phyloP scores from a whole-genome alignment of 2,329 filamentous ascomycete species.

The Hypoxylon sp. region DNA sequence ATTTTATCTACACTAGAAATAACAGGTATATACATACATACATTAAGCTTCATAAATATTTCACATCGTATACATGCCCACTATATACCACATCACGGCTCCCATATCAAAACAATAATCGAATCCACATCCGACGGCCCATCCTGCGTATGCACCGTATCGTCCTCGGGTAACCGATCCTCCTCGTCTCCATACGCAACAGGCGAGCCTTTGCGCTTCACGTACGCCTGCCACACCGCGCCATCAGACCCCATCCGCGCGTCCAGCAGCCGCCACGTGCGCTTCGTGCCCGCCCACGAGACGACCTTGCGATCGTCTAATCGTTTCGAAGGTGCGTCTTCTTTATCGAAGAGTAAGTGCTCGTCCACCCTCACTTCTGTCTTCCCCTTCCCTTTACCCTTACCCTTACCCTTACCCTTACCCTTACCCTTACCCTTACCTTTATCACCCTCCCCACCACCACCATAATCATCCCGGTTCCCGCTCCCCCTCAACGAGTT shows the following conservation, averaged over 20 bases:
- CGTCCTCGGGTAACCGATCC: conserved; percentile 38
- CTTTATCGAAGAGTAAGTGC: conserved; percentile 52
- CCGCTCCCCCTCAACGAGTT: conserved; percentile 23
- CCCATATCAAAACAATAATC: conserved; percentile 61
- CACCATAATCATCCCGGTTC: background rate
- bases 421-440: background rate
- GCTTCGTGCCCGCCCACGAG: conserved; percentile 56
- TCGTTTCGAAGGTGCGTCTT: conserved; percentile 47
- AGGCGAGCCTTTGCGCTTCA: conserved; percentile 52
- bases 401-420: no score
- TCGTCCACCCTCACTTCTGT: conserved; percentile 41
- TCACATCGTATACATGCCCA: background rate
- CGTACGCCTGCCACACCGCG: conserved; percentile 64
- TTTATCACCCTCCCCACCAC: background rate
- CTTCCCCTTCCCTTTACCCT: no score
- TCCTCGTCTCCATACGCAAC: conserved; percentile 43
- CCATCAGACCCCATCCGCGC: conserved; percentile 55
- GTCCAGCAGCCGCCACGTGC: conserved; percentile 61
- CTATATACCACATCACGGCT: conserved; percentile 36
- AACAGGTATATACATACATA: conserved; percentile 13
- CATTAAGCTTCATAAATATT: background rate
- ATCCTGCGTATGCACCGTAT: conserved; percentile 47
- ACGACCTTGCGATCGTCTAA: conserved; percentile 52
- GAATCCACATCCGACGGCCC: conserved; percentile 56
- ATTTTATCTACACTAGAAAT: conserved; percentile 3